Evolutionary conservation across 163 green algal genomes (phyloP).

Genomic region (Chloroidium sp.): DNA sequence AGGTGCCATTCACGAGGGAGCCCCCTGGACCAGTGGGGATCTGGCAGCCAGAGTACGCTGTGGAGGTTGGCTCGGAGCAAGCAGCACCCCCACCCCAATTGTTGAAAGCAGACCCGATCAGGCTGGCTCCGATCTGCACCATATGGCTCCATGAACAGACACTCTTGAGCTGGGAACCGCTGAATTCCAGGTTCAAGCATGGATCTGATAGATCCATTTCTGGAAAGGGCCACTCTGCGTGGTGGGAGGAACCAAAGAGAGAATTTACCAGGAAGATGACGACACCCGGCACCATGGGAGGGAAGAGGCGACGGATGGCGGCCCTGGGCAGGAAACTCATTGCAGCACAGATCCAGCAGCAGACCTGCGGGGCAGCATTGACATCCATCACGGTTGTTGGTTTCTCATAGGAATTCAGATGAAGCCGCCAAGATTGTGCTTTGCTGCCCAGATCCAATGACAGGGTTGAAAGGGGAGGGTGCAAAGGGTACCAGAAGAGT

Average conservation of each 20-base stretch:
- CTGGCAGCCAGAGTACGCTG: neutral
- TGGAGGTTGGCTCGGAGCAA: conserved; percentile 8
- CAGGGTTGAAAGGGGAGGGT: neutral
- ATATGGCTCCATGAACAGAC: neutral
- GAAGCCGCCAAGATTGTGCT: too few relatives aligned
- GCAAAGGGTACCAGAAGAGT: neutral
- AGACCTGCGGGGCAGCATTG: conserved; percentile 13
- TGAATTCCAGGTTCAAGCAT: too few relatives aligned
- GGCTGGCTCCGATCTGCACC: conserved; percentile 21
- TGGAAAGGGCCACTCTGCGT: too few relatives aligned
- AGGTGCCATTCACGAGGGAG: conserved; percentile 10
- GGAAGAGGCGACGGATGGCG: conserved; percentile 43
- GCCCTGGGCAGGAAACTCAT: conserved; percentile 52
- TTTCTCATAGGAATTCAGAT: conserved; percentile 1
- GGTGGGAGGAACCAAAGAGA: neutral
- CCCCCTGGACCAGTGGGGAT: neutral
- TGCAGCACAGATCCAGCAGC: conserved; percentile 42
- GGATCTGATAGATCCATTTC: too few relatives aligned
- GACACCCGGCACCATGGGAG: conserved; percentile 64
- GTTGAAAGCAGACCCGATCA: conserved; percentile 15
- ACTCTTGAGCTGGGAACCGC: too few relatives aligned
- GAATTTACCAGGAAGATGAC: conserved; percentile 52
- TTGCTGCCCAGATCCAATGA: too few relatives aligned
- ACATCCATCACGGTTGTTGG: too few relatives aligned
- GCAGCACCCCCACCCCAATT: neutral